Evolutionary conservation across 805 yeast species (phyloP), one percentile per base, ranked within the genome.

Genomic region (Starmerella asiatica): DNA sequence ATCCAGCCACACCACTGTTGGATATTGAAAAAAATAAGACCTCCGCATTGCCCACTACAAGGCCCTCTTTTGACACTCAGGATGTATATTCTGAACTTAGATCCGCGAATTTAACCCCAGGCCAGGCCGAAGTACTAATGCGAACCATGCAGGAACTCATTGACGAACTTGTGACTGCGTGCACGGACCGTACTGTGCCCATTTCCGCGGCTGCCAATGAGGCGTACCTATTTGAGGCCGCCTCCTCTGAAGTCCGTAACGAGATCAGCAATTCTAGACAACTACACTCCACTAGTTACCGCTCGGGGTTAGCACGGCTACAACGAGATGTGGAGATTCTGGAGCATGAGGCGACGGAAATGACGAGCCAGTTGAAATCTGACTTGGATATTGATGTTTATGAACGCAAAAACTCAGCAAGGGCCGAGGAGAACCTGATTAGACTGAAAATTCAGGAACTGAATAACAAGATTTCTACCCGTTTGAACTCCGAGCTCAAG

Each of bases 221-320:
- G 52, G 70, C 74, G 18, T 91, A 88, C 55, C 61, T 91, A 12
- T 86, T 84, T 57, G 88, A 85, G 55, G 93, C 95, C 24, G 94
- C 95, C 0, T 83, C 83, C 45, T 78, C 86, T 39, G 97, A 88
- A 57, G 60, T 88, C 28, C 61, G 79, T 36, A 82, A 79, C 33
- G 94, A 85, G 51, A 72, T 85, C 19, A 75, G 78, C 30, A 69
- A 76, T 30, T 70, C 79, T 23, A 64, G 96, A 48, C 85, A 79
- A 46, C 63, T 66, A 11, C 81, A 82, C 45, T 64, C 79, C 39
- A 76, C 75, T 48, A 78, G 76, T 38, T 65, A 78, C 38, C 74
- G 79, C 18, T 70, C 75, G 43, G 73, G 75, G 34, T 70, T 79
- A 31, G 76, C 79, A 43, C 70, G 74, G 6, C 55, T 88, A 33